phyloP scores from a whole-genome alignment of 2,329 filamentous ascomycete genomes.

The Penicillium sp. region DNA sequence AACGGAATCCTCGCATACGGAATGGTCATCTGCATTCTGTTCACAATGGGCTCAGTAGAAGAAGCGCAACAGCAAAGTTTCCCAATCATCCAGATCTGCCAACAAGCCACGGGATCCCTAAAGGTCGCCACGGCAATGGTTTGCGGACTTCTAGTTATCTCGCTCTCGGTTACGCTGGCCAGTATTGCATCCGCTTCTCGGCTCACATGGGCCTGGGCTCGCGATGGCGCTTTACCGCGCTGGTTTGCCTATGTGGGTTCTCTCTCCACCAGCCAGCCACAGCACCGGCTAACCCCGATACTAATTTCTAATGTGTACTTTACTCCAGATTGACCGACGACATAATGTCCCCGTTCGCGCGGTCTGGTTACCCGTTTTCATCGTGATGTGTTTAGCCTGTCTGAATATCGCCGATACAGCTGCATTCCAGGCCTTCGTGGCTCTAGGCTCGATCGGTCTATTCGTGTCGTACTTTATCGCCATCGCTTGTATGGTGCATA shows the following conservation, averaged over 20 bases:
- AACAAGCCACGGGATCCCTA: constrained; percentile 46
- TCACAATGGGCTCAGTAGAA: constrained; percentile 49
- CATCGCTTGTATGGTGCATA: constrained; percentile 39
- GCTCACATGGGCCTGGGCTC: constrained; percentile 55
- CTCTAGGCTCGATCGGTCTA: constrained; percentile 44
- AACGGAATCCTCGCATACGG: constrained; percentile 48
- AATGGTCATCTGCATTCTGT: constrained; percentile 49
- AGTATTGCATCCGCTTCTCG: constrained; percentile 54
- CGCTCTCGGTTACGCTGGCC: constrained; percentile 44
- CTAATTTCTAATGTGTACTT: not conserved
- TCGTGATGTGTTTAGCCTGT: constrained; percentile 40
- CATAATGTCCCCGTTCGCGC: constrained; percentile 42
- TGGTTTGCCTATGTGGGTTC: constrained; percentile 24
- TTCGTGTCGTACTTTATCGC: constrained; percentile 47
- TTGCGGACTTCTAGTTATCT: constrained; percentile 36
- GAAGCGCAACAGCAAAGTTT: constrained; percentile 35
- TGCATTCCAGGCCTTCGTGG: constrained; percentile 46
- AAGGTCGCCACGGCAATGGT: constrained; percentile 46
- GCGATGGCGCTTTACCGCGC: constrained; percentile 51
- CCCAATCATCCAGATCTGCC: constrained; percentile 51
- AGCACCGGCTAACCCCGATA: not conserved
- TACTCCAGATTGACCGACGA: not conserved
- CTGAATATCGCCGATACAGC: constrained; percentile 46
- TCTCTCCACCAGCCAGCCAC: not conserved
- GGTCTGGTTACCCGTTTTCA: constrained; percentile 37